Evolutionary conservation across 306 rosid genomes (phyloP).

Genomic region (Lablab purpureus): DNA sequence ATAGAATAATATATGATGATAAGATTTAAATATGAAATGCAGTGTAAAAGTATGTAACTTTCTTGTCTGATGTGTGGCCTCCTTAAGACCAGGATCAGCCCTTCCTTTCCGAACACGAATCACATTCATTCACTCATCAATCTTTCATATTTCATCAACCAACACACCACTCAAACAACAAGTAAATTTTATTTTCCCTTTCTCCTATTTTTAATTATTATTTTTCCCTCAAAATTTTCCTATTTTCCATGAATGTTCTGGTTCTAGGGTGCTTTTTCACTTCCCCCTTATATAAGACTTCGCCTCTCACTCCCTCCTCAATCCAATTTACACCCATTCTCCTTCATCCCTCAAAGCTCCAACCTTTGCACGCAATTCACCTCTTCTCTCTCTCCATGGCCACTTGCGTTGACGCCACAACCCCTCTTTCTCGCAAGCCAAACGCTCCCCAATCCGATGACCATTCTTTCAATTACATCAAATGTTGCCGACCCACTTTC

Average conservation of each 20-base stretch:
- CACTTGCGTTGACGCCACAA: slow-evolving; percentile 59
- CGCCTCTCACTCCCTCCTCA: slow-evolving; percentile 42
- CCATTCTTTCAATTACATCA: slow-evolving; percentile 43
- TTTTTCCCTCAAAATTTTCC: slow-evolving; percentile 16
- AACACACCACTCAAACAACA: not conserved
- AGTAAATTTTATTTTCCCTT: slow-evolving; percentile 13
- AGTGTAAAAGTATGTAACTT: too few species aligned
- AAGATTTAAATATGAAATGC: too few species aligned
- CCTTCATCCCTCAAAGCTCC: slow-evolving; percentile 29
- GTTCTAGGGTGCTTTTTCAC: slow-evolving; percentile 32
- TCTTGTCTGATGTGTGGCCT: not conserved
- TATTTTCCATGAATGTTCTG: slow-evolving; percentile 54
- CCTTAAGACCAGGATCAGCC: slow-evolving; percentile 45
- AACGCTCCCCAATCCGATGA: slow-evolving; percentile 52
- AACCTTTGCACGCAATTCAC: slow-evolving; percentile 2
- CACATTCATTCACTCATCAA: slow-evolving; percentile 13
- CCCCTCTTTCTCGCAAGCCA: slow-evolving; percentile 59
- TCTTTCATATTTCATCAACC: not conserved
- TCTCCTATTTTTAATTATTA: not conserved
- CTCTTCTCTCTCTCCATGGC: slow-evolving; percentile 56
- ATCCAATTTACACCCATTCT: slow-evolving; percentile 38
- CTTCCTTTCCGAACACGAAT: slow-evolving; percentile 39
- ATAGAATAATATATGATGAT: too few species aligned
- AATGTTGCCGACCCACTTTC: slow-evolving; percentile 54
- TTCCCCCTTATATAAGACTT: slow-evolving; percentile 46